Evolutionary conservation across 2,329 filamentous ascomycete species (phyloP), one percentile per base, ranked within the genome.

Genomic region (Gnomoniopsis smithogilvyi): DNA sequence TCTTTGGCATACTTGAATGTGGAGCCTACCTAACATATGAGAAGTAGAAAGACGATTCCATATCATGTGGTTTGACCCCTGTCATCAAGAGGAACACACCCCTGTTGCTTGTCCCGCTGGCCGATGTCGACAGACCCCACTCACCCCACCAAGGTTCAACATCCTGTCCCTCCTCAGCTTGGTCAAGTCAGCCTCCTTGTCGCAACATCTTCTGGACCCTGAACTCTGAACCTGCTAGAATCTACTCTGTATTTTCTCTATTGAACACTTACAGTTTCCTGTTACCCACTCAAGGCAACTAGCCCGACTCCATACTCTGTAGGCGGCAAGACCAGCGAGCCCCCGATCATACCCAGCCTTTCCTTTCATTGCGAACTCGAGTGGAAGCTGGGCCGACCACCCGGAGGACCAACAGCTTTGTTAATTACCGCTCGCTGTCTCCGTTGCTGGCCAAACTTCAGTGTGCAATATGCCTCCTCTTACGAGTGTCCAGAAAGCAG

Each of bases 381-480:
- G 46, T 55, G 56, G 49, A 26, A 47, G 36, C 59, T 56, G 48
- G 56, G 48, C 43, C 60, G 56, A 62, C 49, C 60, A 11, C 15
- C 10, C 3, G n/a, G n/a, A 10, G 17, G 14, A 19, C 19, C 43
- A 46, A 51, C 36, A 57, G 51, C n/a, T 30, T n/a, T 19, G 46
- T 14, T 26, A 38, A 12, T n/a, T 33, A n/a, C n/a, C 6, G 24
- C 51, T 4, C 30, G 45, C 26, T 47, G 21, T 49, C 50, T 50
- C 46, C 21, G 30, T 19, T 14, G 26, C 57, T 33, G 15, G 36
- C 24, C 22, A 49, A 43, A 33, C n/a, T 46, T 17, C 36, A 46
- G 36, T 43, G 14, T 47, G 38, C 54, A 51, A 59, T 48, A 63
- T 63, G 61, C 59, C 61, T 56, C 55, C 61, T 53, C 51, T 63